A percentile compares a stretch with the other conserved stretches of the same genome.
Evolutionary conservation across 371 early-diverging fungal species (phyloP).

Genomic region (Mucor velutinosus): DNA sequence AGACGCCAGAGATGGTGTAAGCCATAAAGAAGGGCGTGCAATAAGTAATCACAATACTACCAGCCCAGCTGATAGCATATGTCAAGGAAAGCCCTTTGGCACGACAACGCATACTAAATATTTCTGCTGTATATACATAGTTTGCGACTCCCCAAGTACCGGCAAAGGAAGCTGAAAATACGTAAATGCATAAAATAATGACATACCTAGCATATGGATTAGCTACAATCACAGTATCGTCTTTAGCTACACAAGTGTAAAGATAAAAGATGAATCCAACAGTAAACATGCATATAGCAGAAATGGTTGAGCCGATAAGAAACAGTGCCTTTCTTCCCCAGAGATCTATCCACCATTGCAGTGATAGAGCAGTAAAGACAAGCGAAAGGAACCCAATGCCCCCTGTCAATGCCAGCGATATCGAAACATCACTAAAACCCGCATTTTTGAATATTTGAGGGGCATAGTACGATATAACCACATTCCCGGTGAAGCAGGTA

Average conservation of each 20-base stretch:
- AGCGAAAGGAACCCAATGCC: conserved; percentile 40
- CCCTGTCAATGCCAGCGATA: conserved; percentile 42
- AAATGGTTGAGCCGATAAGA: conserved; percentile 27
- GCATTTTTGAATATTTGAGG: conserved; percentile 45
- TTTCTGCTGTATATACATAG: conserved; percentile 71
- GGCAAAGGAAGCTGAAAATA: conserved; percentile 51
- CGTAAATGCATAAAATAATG: conserved; percentile 42
- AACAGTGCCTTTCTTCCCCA: conserved; percentile 52
- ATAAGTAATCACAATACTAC: conserved; percentile 50
- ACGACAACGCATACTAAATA: conserved; percentile 51
- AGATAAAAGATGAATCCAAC: conserved; percentile 41
- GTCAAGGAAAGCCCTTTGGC: conserved; percentile 48
- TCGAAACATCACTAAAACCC: conserved; percentile 35
- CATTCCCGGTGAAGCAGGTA: conserved; percentile 66
- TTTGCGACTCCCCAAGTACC: conserved; percentile 54
- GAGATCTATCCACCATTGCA: conserved; percentile 53
- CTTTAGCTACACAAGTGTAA: conserved; percentile 20
- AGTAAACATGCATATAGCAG: conserved; percentile 41
- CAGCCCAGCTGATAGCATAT: conserved; percentile 68
- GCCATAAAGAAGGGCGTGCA: conserved; percentile 38
- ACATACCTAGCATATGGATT: conserved; percentile 30
- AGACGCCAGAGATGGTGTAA: conserved; percentile 59
- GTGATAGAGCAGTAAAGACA: conserved; percentile 54
- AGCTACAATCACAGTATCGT: conserved; percentile 23
- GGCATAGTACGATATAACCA: conserved; percentile 54